Percentiles rank a stretch among this genome's conserved stretches.
Conservation (phyloP, 192 early-diverging fungal genomes). For the Entophlyctis luteolus region DNA sequence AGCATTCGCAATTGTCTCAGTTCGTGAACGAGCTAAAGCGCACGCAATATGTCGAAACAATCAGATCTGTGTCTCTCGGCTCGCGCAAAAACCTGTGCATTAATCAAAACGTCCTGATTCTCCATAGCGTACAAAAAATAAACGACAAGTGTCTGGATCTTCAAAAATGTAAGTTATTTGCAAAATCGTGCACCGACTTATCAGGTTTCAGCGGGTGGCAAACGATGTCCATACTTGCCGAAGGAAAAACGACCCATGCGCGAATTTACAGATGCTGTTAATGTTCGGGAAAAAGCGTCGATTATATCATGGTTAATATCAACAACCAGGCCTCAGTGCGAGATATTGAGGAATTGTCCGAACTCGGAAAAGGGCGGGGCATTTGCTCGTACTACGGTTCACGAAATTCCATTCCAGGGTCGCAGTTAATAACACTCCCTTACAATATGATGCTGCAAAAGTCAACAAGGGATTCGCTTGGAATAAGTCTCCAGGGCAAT, state of each 20-base stretch:
- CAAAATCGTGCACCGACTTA: conserved; percentile 10
- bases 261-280: conserved; percentile 49
- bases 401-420: conserved; percentile 41
- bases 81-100: conserved; percentile 83
- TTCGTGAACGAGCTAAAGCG: conserved; percentile 81
- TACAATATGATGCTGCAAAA: conserved; percentile 81
- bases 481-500: conserved; percentile 64
- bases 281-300: too few relatives aligned
- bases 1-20: conserved; percentile 90
- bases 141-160: conserved; percentile 85
- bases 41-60: conserved; percentile 60
- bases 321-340: conserved; percentile 18
- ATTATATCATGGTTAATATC: too few relatives aligned
- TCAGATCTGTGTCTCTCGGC: conserved; percentile 68
- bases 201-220: conserved; percentile 8
- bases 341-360: conserved; percentile 86
- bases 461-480: conserved; percentile 68
- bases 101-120: conserved; percentile 61
- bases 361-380: conserved; percentile 50
- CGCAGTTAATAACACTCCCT: conserved; percentile 78
- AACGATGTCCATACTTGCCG: conserved; percentile 52
- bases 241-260: conserved; percentile 47
- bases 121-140: conserved; percentile 47
- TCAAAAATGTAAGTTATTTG: conserved; percentile 52
- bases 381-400: conserved; percentile 86